Base-by-base conservation (phyloP, 208 protist species). In the Leishmania major region DNA sequence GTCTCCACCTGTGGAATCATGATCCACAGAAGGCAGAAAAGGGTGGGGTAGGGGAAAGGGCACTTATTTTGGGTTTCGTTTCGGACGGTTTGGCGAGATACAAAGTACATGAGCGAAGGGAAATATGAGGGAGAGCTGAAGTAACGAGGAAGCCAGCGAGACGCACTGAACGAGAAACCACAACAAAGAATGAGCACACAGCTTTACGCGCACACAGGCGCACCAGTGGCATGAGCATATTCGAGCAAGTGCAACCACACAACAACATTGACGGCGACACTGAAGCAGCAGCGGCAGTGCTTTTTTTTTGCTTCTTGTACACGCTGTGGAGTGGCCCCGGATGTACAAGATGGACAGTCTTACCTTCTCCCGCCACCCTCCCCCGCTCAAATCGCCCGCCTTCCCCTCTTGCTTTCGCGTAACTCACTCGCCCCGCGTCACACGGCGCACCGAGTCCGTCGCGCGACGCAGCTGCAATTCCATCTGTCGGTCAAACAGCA, bases 401-500 rank as follows among this genome's bases (percentile, higher is more conserved):
- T 31, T 43, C 64, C 66, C 7, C 40, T 40, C 51, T 55, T 55
- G 10, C 17, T 72, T 47, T 43, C 31, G 40, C 22, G 37, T n/a
- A 2, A 31, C 28, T 77, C 53, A 77, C 49, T 59, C 47, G 49
- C 45, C 47, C 8, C 71, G 25, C 31, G 47, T 13, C n/a, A 28
- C 45, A 31, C 79, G 80, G 43, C 78, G 78, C 31, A 86, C 79
- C 8, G 80, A 81, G 15, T 80, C 66, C 3, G 86, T 89, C 7
- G 86, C 83, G 37, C 79, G 81, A 5, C 62, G 81, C 70, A 90
- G 87, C 69, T 85, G 84, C 66, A 37, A n/a, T 37, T 83, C 84
- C 85, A 89, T 91, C 40, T 86, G 51, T 22, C 31, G 77, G 43
- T 86, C 82, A 59, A 91, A 91, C 62, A 91, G 79, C 10, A 93